phyloP scores from a whole-genome alignment of 768 basidiomycete genomes.

The Kwoniella europaea region DNA sequence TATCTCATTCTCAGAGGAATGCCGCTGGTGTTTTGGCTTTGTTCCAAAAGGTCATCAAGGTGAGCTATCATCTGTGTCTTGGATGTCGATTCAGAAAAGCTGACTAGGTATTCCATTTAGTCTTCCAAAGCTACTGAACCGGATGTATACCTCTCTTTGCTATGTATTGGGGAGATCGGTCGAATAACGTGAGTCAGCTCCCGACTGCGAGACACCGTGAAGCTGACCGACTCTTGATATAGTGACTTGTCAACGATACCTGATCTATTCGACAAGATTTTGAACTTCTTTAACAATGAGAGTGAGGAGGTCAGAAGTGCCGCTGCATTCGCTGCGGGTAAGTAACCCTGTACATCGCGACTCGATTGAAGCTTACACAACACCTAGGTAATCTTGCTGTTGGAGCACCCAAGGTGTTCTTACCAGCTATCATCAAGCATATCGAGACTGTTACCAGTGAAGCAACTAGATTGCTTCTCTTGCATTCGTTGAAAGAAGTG shows the following conservation, averaged over 20 bases:
- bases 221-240: constrained; percentile 11
- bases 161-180: constrained; percentile 91
- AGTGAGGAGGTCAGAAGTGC: constrained; percentile 86
- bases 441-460: constrained; percentile 62
- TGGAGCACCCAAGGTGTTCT: constrained; percentile 83
- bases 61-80: constrained; percentile 49
- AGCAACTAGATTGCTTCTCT: constrained; percentile 74
- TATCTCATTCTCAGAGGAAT: constrained; percentile 70
- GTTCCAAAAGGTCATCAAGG: constrained; percentile 81
- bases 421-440: constrained; percentile 80
- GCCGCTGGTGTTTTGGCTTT: constrained; percentile 83
- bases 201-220: neutral
- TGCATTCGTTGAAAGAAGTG: constrained; percentile 93
- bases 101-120: constrained; percentile 56
- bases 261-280: constrained; percentile 75
- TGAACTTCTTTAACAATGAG: constrained; percentile 75
- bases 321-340: constrained; percentile 91
- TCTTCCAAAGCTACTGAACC: constrained; percentile 64
- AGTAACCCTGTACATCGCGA: constrained; percentile 30
- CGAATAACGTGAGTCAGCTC: constrained; percentile 72
- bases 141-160: constrained; percentile 77
- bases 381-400: constrained; percentile 83
- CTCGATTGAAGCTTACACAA: constrained; percentile 44
- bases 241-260: constrained; percentile 86
- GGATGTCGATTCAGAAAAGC: constrained; percentile 19